Evolutionary conservation across 1,284 basidiomycete species (phyloP), one percentile per base, ranked within the genome.

Genomic region (Omphalotus olearius): DNA sequence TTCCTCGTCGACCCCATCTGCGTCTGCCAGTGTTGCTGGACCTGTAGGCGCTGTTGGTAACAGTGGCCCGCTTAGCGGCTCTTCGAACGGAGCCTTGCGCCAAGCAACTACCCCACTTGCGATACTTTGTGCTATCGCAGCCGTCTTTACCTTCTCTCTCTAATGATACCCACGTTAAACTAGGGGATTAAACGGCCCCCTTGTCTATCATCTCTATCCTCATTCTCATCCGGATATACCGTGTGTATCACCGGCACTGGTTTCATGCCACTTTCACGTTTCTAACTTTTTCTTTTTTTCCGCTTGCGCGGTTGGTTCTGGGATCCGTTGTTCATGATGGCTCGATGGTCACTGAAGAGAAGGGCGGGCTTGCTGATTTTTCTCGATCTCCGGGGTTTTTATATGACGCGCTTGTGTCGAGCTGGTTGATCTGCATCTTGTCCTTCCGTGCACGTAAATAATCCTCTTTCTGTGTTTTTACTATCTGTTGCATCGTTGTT

Each of bases 1-100:
- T 4, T 13, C 50, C 20, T 11, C 42, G 13, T 11, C 35, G 3
- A 4, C 39, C 30, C 5, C 23, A n/a, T 37, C 36, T 17, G 41
- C 47, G 20, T 26, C 46, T 13, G 18, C 35, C 5, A 26, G 46
- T 20, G 4, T 45, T 20, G 36, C 33, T 23, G 50, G 54, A 11
- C 50, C 50, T 46, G 35, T 52, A 10, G 54, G 50, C 14, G 54
- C 50, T 38, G 54, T 55, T 26, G 54, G 51, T 26, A 36, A 45
- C 43, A 46, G 38, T 40, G 54, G 40, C 20, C 54, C 54, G 26
- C 25, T 45, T 23, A 9, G 30, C 30, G 23, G 20, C 7, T 35
- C 44, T 40, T 36, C 43, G 14, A 49, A 48, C 50, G 50, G 54
- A 30, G 54, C 50, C 36, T 17, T 46, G 23, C 26, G 41, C 20